Base-by-base conservation (phyloP, 177 flowering plant species). In the Vitis hybrid region DNA sequence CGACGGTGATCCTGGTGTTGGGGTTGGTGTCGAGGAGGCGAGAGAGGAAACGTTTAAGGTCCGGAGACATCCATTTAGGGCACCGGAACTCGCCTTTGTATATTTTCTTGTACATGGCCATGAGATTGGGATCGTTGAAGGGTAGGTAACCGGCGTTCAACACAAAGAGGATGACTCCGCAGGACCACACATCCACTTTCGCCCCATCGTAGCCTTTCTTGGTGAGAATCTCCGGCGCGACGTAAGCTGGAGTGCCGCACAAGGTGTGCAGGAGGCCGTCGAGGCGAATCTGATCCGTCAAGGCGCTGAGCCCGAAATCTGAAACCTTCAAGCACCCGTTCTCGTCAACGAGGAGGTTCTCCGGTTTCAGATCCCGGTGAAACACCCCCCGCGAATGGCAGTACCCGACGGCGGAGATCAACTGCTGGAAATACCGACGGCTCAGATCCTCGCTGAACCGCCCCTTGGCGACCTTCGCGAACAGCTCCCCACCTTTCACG, bases 321-420 rank as follows among this genome's bases (percentile, higher is more conserved):
- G 97, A 86, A 2, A 91, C 86, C 62, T 91, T 91, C 1, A 89
- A 64, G 53, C 78, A 76, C 5, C 89, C 92, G 31, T 75, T 72
- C 5, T 88, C 93, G 71, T 88, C 94, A 7, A 91, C 13, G n/a
- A 90, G 79, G 10, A 91, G 80, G 33, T 91, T 91, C 72, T 91
- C 97, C 1, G 89, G 94, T 66, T 91, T 91, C 59, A 91, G 75
- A 48, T 91, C 97, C 2, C 92, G 86, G 80, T 91, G 97, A 76
- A 80, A 90, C 19, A 90, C 75, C 29, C 96, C 96, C 8, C 79
- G 86, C 2, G 88, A 71, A 70, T 90, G 96, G 73, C 97, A 91
- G 70, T 81, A 85, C 0, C 86, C 85, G 60, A 89, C 84, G 74
- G 94, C 94, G 45, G 87, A 86, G 52, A 91, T 84, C 45, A 89